A percentile compares a stretch with the other conserved stretches of the same genome.
Conservation (phyloP, 305 asterid species). For the Fraxinus angustifolia region DNA sequence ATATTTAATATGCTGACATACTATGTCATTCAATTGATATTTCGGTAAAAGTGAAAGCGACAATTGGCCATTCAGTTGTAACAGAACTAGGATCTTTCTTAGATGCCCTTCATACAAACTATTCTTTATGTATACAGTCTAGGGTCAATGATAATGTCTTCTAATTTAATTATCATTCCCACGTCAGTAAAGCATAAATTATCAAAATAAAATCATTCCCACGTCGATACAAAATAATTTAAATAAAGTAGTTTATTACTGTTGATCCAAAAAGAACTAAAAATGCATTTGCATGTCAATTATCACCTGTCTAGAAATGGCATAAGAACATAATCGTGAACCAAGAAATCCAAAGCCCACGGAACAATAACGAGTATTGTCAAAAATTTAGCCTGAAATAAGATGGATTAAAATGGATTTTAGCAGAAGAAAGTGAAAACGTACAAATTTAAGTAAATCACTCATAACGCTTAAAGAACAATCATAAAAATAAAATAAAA, state of each 20-base stretch:
- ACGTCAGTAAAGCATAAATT: background rate
- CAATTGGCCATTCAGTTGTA: background rate
- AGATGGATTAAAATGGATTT: conserved; percentile 24
- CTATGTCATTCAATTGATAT: background rate
- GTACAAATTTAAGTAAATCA: conserved; percentile 5
- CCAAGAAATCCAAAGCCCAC: conserved; percentile 79
- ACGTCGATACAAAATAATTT: background rate
- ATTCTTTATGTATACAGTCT: background rate
- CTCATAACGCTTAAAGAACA: conserved; percentile 7
- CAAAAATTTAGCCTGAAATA: conserved; percentile 88
- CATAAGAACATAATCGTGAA: conserved; percentile 87
- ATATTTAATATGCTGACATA: background rate
- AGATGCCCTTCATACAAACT: background rate
- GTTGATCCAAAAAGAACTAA: conserved; percentile 12
- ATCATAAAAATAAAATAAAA: background rate
- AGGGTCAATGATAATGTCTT: background rate
- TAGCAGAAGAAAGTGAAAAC: conserved; percentile 14
- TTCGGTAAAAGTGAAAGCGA: background rate
- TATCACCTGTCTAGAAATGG: conserved; percentile 94
- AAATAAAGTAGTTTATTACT: conserved; percentile 11
- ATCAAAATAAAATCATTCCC: background rate
- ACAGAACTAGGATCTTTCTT: background rate
- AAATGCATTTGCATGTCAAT: conserved; percentile 14
- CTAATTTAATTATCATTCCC: background rate
- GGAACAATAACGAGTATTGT: conserved; percentile 80